Conservation (phyloP, 2,329 filamentous ascomycete species). For the Colletotrichum godetiae region DNA sequence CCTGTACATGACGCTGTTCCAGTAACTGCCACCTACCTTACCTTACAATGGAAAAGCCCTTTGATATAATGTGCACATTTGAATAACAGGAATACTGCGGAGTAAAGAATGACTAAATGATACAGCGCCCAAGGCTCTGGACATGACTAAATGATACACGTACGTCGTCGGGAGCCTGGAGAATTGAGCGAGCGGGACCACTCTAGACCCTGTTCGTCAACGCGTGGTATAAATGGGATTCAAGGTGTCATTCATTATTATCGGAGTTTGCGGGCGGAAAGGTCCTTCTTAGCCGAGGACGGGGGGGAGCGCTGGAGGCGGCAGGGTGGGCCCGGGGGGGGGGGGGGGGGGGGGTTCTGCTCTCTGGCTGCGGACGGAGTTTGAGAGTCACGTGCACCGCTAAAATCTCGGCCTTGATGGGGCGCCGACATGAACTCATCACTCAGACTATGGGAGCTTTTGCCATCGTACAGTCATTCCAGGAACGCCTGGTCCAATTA, state of each 20-base stretch:
- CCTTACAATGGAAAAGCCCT: no score
- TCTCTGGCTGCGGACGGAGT: slow-evolving; percentile 8
- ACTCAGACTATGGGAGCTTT: slow-evolving; percentile 25
- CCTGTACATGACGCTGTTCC: not conserved
- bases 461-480: slow-evolving; percentile 32
- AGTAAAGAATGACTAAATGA: no score
- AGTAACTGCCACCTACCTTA: no score
- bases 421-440: slow-evolving; percentile 30
- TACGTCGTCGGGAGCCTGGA: not conserved
- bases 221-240: not conserved
- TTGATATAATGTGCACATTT: not conserved
- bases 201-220: not conserved
- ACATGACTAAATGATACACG: not conserved
- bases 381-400: slow-evolving; percentile 28
- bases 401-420: slow-evolving; percentile 23
- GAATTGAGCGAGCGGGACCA: not conserved
- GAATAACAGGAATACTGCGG: not conserved
- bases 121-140: no score
- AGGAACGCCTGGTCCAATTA: slow-evolving; percentile 12
- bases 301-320: not conserved
- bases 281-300: slow-evolving; percentile 8
- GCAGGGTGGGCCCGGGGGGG: not conserved
- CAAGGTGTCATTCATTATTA: slow-evolving; percentile 14
- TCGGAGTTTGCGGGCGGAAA: slow-evolving; percentile 31
- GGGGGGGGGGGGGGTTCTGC: not conserved